Evolutionary conservation across 495 filamentous ascomycete species (phyloP).

Genomic region (Recurvomyces mirabilis): DNA sequence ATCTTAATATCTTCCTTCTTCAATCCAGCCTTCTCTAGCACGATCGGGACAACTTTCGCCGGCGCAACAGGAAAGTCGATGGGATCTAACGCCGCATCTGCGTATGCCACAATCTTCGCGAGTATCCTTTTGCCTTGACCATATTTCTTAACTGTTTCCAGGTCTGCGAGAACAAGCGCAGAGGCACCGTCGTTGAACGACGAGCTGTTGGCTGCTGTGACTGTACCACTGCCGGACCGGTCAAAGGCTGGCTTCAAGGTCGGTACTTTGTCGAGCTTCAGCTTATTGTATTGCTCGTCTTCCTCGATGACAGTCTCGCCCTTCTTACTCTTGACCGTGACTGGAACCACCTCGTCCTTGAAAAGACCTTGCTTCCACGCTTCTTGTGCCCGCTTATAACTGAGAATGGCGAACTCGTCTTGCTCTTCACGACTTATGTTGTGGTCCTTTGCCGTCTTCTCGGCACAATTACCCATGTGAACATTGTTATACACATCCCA

Average conservation of each 20-base stretch:
- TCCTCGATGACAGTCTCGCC: slow-evolving; percentile 65
- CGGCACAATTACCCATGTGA: slow-evolving; percentile 97
- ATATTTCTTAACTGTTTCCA: slow-evolving; percentile 62
- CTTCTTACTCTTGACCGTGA: slow-evolving; percentile 73
- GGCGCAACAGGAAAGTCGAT: slow-evolving; percentile 94
- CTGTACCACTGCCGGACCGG: slow-evolving; percentile 70
- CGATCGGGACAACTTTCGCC: slow-evolving; percentile 81
- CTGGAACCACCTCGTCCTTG: slow-evolving; percentile 73
- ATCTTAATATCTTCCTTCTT: slow-evolving; percentile 77
- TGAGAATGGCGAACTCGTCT: slow-evolving; percentile 79
- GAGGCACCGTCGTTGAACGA: slow-evolving; percentile 90
- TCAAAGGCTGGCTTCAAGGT: slow-evolving; percentile 86
- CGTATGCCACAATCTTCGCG: slow-evolving; percentile 71
- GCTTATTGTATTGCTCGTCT: slow-evolving; percentile 78
- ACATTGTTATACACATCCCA: slow-evolving; percentile 96
- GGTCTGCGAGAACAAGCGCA: slow-evolving; percentile 75
- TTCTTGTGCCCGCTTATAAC: slow-evolving; percentile 74
- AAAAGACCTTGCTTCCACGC: slow-evolving; percentile 78
- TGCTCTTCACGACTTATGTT: slow-evolving; percentile 70
- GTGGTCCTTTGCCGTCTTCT: slow-evolving; percentile 84
- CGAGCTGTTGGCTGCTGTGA: slow-evolving; percentile 88
- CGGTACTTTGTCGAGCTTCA: slow-evolving; percentile 74
- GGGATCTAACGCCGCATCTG: slow-evolving; percentile 85
- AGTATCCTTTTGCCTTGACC: slow-evolving; percentile 63
- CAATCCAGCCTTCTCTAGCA: slow-evolving; percentile 79